Conservation (phyloP, 1,284 basidiomycete genomes). For the Hemileia vastatrix region DNA sequence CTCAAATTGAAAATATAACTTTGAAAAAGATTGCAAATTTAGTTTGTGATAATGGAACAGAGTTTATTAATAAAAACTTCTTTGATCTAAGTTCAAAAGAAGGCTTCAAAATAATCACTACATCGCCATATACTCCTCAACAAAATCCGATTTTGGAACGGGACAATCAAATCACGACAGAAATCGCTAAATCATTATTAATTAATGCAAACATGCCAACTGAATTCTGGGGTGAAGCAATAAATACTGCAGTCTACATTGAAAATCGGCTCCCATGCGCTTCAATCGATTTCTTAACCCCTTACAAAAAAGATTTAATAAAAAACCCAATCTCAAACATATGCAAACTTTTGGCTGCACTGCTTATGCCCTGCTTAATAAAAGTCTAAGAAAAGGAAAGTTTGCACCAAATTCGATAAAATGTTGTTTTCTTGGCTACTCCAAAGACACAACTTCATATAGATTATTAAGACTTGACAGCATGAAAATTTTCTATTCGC, state of each 20-base stretch:
- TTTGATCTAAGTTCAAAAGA: background rate
- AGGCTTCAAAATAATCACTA: background rate
- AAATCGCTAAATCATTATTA: background rate
- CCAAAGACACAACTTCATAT: no score
- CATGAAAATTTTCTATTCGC: no score
- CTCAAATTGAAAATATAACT: no score
- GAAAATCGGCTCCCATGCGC: background rate
- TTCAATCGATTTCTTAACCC: background rate
- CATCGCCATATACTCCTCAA: conserved; percentile 11
- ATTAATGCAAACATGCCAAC: background rate
- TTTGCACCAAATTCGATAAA: no score
- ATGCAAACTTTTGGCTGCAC: conserved; percentile 1
- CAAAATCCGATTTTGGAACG: conserved; percentile 8
- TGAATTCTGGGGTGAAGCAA: background rate
- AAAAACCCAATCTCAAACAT: background rate
- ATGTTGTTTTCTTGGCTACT: no score
- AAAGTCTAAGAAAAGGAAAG: no score
- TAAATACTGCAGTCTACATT: background rate
- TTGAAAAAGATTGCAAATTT: no score
- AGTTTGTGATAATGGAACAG: conserved; percentile 9
- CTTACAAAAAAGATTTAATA: background rate
- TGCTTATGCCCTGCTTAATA: no score
- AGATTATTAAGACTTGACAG: no score
- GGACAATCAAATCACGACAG: background rate
- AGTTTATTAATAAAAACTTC: background rate